Percentiles rank a stretch among this genome's conserved stretches.
These are phyloP conservation scores for Cutaneotrichosporon cutaneum DNA, from an alignment of 1,284 basidiomycete species.

Conservation along the genomic window DNA sequence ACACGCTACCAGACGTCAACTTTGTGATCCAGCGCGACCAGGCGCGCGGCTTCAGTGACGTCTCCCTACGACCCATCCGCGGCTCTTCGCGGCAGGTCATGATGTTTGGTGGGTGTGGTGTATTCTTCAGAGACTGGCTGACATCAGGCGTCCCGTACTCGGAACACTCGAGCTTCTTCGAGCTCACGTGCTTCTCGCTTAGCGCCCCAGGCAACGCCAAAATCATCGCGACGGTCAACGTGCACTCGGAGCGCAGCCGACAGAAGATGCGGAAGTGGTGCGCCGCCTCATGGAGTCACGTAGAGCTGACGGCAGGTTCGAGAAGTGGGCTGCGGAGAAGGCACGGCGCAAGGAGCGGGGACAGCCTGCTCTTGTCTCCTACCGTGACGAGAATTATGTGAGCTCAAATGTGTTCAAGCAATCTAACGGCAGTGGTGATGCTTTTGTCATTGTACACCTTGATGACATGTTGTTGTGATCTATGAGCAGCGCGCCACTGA, in stretches of 20 bases:
- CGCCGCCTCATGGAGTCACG: conserved; percentile 4
- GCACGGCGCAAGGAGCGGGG: conserved; percentile 60
- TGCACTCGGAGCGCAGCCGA: conserved; percentile 69
- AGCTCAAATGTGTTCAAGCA: conserved; percentile 14
- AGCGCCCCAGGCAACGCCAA: conserved; percentile 68
- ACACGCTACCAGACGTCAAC: conserved; percentile 63
- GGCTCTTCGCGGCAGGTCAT: conserved; percentile 69
- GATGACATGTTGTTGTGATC: background rate
- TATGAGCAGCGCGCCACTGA: no score
- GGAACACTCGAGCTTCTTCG: conserved; percentile 92
- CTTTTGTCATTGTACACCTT: background rate
- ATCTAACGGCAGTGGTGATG: conserved; percentile 17
- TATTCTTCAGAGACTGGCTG: background rate
- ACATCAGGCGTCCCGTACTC: conserved; percentile 78
- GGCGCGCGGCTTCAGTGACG: conserved; percentile 64
- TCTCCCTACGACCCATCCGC: conserved; percentile 67
- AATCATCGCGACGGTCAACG: conserved; percentile 96
- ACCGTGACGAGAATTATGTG: conserved; percentile 57
- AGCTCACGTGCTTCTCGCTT: conserved; percentile 89
- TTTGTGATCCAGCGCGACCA: conserved; percentile 68
- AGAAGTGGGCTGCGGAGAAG: conserved; percentile 79
- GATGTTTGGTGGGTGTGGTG: conserved; percentile 62
- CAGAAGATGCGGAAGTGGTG: conserved; percentile 74
- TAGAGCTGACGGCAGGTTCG: conserved; percentile 59
- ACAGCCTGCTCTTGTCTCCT: conserved; percentile 56